Percentiles rank a stretch among this genome's conserved stretches.
Conservation (phyloP, 257 asterid species). For the Vinca minor region DNA sequence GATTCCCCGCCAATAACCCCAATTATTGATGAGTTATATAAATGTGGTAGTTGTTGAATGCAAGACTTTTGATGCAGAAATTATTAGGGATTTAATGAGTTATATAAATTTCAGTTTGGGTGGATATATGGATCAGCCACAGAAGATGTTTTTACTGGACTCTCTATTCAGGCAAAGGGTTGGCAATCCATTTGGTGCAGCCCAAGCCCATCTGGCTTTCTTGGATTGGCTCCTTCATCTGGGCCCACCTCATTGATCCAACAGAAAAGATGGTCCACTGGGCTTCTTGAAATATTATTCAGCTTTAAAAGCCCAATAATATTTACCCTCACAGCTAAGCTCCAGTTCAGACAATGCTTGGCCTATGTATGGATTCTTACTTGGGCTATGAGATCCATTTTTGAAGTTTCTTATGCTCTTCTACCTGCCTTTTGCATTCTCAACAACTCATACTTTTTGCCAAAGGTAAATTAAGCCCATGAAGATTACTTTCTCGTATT, state of each 20-base stretch:
- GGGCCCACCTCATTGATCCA: conserved; percentile 25
- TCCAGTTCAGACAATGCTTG: conserved; percentile 24
- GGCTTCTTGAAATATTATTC: conserved; percentile 24
- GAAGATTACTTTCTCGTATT: too few species aligned
- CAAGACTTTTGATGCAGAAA: too few species aligned
- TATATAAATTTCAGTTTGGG: conserved; percentile 22
- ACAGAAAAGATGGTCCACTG: conserved; percentile 40
- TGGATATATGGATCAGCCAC: conserved; percentile 31
- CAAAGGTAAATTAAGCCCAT: conserved; percentile 13
- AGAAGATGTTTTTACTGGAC: conserved; percentile 29
- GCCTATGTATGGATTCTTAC: conserved; percentile 16
- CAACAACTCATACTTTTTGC: conserved; percentile 24
- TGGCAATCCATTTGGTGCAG: conserved; percentile 25
- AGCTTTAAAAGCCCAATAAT: conserved; percentile 19
- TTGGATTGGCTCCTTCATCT: conserved; percentile 28
- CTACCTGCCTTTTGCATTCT: conserved; percentile 32
- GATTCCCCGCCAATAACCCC: too few species aligned
- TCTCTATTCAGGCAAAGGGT: conserved; percentile 23
- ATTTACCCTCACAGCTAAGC: conserved; percentile 4
- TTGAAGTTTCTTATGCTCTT: conserved; percentile 26
- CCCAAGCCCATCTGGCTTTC: conserved; percentile 28
- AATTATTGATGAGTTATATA: too few species aligned
- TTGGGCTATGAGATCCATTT: conserved; percentile 30
- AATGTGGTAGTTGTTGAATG: too few species aligned
- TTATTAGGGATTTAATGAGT: too few species aligned